Evolutionary conservation across 2,329 filamentous ascomycete species (phyloP).

Genomic region (Pyrenochaeta sp.): DNA sequence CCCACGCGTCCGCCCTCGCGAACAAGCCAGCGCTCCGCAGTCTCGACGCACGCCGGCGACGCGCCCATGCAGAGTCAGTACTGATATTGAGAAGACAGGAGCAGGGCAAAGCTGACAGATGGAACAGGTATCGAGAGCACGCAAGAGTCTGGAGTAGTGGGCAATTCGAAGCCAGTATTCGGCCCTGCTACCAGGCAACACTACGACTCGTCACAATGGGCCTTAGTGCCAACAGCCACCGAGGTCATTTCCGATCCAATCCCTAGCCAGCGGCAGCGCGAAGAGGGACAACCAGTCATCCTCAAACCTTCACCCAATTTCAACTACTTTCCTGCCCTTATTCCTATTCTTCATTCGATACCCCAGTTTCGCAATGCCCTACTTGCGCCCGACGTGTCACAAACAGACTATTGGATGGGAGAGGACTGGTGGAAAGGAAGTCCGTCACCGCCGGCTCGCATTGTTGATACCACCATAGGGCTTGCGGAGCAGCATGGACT

Average conservation of each 20-base stretch:
- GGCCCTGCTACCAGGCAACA: constrained; percentile 63
- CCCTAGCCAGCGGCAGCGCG: constrained; percentile 56
- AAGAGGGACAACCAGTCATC: constrained; percentile 62
- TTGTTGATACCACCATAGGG: constrained; percentile 55
- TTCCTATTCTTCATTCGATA: constrained; percentile 70
- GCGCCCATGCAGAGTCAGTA: constrained; percentile 46
- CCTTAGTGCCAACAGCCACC: constrained; percentile 60
- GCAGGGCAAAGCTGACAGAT: constrained; percentile 24
- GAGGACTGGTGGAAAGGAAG: constrained; percentile 70
- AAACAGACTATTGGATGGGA: constrained; percentile 63
- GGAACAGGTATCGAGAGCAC: constrained; percentile 39
- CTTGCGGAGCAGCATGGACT: constrained; percentile 36
- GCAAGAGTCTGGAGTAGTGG: constrained; percentile 65
- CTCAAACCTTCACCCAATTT: constrained; percentile 63
- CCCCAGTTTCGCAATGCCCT: constrained; percentile 66
- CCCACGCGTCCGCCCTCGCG: constrained; percentile 48
- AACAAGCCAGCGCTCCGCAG: constrained; percentile 41
- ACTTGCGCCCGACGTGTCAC: constrained; percentile 56
- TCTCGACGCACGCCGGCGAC: constrained; percentile 42
- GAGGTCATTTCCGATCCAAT: constrained; percentile 63
- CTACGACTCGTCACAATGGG: constrained; percentile 65
- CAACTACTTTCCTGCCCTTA: constrained; percentile 64
- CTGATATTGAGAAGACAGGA: not conserved
- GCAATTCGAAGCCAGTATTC: constrained; percentile 55
- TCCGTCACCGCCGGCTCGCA: constrained; percentile 58